A percentile compares a stretch with the other conserved stretches of the same genome.
phyloP scores from a whole-genome alignment of 2,329 filamentous ascomycete species.

The Trichoderma sp. region DNA sequence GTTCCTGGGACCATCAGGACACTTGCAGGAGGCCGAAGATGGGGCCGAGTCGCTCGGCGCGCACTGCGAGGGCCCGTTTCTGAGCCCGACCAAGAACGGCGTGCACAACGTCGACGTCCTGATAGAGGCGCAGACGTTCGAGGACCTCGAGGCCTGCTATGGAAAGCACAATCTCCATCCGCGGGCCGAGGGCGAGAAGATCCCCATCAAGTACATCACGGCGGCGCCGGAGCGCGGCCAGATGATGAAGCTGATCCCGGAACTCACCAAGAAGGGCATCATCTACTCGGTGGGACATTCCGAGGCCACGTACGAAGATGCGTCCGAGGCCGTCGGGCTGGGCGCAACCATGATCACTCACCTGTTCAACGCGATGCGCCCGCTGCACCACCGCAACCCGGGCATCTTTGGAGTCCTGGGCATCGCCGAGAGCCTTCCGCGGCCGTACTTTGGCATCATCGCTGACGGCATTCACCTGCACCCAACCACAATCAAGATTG shows the following conservation, averaged over 20 bases:
- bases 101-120: constrained; percentile 80
- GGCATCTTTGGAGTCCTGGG: constrained; percentile 88
- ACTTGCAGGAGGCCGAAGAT: constrained; percentile 60
- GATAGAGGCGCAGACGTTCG: constrained; percentile 63
- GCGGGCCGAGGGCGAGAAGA: constrained; percentile 40
- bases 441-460: constrained; percentile 87
- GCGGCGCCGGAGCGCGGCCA: constrained; percentile 79
- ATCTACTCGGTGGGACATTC: constrained; percentile 84
- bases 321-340: constrained; percentile 68
- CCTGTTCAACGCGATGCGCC: constrained; percentile 91
- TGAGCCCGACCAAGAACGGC: constrained; percentile 81
- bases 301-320: constrained; percentile 84
- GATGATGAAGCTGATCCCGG: constrained; percentile 70
- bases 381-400: constrained; percentile 87
- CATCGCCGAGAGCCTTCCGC: constrained; percentile 57
- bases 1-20: constrained; percentile 73
- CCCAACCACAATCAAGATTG: constrained; percentile 85
- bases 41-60: constrained; percentile 88
- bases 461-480: constrained; percentile 90
- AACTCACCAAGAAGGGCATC: constrained; percentile 67
- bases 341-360: constrained; percentile 91
- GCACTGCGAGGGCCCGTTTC: constrained; percentile 89
- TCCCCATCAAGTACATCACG: constrained; percentile 77
- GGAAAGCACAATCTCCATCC: constrained; percentile 67
- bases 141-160: constrained; percentile 72